Evolutionary conservation across 2,329 filamentous ascomycete genomes (phyloP), one percentile per base, ranked within the genome.

Genomic region (Hypoxylon sp.): DNA sequence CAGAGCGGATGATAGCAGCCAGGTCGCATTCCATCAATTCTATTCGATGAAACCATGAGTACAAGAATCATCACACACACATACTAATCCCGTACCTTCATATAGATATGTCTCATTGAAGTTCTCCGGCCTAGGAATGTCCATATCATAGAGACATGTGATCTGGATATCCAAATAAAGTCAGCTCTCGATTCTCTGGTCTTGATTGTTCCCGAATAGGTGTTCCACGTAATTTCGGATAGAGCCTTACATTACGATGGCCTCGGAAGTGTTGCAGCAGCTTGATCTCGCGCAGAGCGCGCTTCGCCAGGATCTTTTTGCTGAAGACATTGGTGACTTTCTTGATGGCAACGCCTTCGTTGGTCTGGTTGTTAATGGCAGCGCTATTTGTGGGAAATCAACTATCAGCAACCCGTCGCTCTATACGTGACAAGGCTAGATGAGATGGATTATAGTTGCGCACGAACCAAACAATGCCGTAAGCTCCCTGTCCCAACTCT

Each of bases 281-380:
- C 88, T 98, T 99, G 84, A 99, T 98, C 85, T 99, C 96, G 81
- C 96, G 91, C 86, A 99, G 83, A 54, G 96, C 96, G 78, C 96
- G 93, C 90, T 99, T 99, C 76, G 96, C 96, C 74, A 99, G 88
- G 75, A 99, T 99, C 89, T 98, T 98, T 86, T 99, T 99, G 88
- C 94, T 98, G 83, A 99, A 99, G 76, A 99, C 95, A 92, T 99
- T 99, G 85, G 96, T 99, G 80, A 99, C 93, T 84, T 99, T 99
- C 84, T 99, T 99, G 86, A 99, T 96, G 76, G 96, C 96, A 70
- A 99, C 94, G 44, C 95, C 94, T 80, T 99, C 96, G 77, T 90
- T 91, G 32, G 92, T 97, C 81, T 94, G 90, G 79, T 90, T 91
- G 86, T 98, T 98, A 73, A 93, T 93, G 62, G 96, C 96, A 67